phyloP scores from a whole-genome alignment of 108 stramenopile genomes.

The Poteriospumella lacustris region DNA sequence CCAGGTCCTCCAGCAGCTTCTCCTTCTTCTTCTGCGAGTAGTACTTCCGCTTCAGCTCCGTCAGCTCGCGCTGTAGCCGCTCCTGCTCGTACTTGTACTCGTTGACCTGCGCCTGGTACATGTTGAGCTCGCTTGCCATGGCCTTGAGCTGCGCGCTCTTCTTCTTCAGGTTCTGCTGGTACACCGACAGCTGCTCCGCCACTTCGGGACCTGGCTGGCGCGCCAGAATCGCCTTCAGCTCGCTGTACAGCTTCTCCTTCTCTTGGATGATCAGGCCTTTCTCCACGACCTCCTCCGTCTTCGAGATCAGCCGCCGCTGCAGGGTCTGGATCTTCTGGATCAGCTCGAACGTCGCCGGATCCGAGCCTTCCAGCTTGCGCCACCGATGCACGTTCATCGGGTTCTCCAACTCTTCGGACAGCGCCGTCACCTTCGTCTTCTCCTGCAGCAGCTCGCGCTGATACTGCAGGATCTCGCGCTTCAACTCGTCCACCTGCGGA shows the following conservation, averaged over 20 bases:
- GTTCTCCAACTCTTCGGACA: constrained; percentile 73
- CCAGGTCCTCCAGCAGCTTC: constrained; percentile 33
- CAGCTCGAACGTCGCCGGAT: constrained; percentile 74
- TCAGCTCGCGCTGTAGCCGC: constrained; percentile 61
- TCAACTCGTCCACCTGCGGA: constrained; percentile 52
- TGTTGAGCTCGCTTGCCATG: constrained; percentile 77
- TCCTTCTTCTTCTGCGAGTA: constrained; percentile 69
- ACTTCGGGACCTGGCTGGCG: constrained; percentile 73
- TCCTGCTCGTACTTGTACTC: constrained; percentile 75
- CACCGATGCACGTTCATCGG: constrained; percentile 80
- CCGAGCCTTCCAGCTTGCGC: constrained; percentile 72
- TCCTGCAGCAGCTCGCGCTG: constrained; percentile 71
- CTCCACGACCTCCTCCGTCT: constrained; percentile 73
- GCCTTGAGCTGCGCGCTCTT: constrained; percentile 73
- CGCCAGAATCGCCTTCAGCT: constrained; percentile 65
- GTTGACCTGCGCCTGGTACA: constrained; percentile 71
- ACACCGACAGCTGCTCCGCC: constrained; percentile 65
- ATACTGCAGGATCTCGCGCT: constrained; percentile 54
- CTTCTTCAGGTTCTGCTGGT: constrained; percentile 68
- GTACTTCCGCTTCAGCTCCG: constrained; percentile 67
- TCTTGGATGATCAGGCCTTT: constrained; percentile 68
- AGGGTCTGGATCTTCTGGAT: constrained; percentile 76
- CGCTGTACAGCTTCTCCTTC: constrained; percentile 66
- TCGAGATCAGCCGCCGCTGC: constrained; percentile 62
- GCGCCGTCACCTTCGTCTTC: constrained; percentile 65